Base-by-base conservation (phyloP, 2,329 filamentous ascomycete species). In the Trichoderma atrobrunneum region DNA sequence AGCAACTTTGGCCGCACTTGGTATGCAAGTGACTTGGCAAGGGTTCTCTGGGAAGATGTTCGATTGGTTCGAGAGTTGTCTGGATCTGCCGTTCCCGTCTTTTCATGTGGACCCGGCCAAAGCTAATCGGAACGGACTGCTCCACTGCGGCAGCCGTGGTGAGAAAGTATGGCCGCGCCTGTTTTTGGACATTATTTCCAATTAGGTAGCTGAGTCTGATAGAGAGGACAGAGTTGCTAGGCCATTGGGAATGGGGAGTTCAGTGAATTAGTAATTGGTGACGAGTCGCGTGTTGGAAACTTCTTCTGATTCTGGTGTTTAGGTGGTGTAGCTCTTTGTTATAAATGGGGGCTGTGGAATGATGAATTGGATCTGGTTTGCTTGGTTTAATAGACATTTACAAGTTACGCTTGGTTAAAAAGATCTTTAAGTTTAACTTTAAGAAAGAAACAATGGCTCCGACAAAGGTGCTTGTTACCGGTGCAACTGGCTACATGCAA, bases 401-500 rank as follows among this genome's bases (percentile, higher is more conserved):
- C n/a, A 34, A 21, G 7, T 12, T 30, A 30, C 5, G 6, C 16
- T 30, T 8, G 2, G 21, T 51, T 18, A 16, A 32, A 51, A 2
- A 54, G 0, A 16, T 21, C 5, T n/a, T 32, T 2, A 16, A 21
- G 7, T 24, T 59, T 3, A 24, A 1, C 14, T 3, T 43, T 7
- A 21, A n/a, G 10, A 0, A 43, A 43, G 7, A 26, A 63, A 57
- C 3, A 36, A 77, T 76, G 75, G 30, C 68, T 73, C 62, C 74
- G 1, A 57, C 71, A 57, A 78, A 76, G 32, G 72, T 79, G 18
- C 76, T 79, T 14, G 48, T 78, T 39, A 75, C 76, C 3, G 78
- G 78, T 16, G 77, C 76, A 14, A 78, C 77, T 3, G 78, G 77
- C 34, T 80, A 78, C 62, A 76, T 80, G 73, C 74, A 70, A 43